A percentile compares a stretch with the other conserved stretches of the same genome.
These are phyloP conservation scores for Nepenthes mirabilis DNA, from an alignment of 148 eudicot species.

Conservation along the genomic window DNA sequence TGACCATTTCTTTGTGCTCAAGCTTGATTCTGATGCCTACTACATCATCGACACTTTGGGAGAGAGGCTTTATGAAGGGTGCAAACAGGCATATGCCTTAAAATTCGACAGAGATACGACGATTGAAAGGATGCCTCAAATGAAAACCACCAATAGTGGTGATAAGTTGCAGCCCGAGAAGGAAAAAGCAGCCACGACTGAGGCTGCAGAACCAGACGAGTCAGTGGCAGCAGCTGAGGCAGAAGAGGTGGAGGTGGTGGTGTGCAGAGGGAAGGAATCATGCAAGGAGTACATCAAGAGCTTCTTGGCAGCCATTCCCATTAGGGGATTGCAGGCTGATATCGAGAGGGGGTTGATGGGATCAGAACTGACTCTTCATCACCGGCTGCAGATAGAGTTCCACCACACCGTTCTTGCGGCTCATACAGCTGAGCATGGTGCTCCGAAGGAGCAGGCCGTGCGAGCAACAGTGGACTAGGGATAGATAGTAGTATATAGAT, in stretches of 20 bases:
- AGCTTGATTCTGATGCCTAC: slow-evolving; percentile 64
- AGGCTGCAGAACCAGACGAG: too few relatives aligned
- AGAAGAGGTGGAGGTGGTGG: slow-evolving; percentile 16
- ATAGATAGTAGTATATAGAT: too few relatives aligned
- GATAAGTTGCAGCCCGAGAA: too few relatives aligned
- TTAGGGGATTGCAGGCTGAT: slow-evolving; percentile 63
- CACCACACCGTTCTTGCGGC: slow-evolving; percentile 22
- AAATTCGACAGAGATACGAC: slow-evolving; percentile 47
- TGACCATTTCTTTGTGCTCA: slow-evolving; percentile 69
- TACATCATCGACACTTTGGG: slow-evolving; percentile 81
- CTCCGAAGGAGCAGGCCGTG: too few relatives aligned
- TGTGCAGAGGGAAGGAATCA: slow-evolving; percentile 45
- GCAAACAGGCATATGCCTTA: slow-evolving; percentile 52
- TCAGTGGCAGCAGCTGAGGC: not conserved
- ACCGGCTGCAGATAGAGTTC: slow-evolving; percentile 73
- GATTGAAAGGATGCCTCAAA: slow-evolving; percentile 21
- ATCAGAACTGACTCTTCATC: slow-evolving; percentile 57
- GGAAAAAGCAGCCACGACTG: too few relatives aligned
- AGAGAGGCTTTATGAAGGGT: slow-evolving; percentile 78
- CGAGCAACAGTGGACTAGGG: too few relatives aligned
- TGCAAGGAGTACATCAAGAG: slow-evolving; percentile 81
- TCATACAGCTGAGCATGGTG: too few relatives aligned
- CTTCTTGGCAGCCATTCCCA: slow-evolving; percentile 74
- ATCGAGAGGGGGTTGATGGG: slow-evolving; percentile 56
- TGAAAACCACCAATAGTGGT: slow-evolving; percentile 1